Conservation (phyloP, 768 basidiomycete species). For the Hemileccinum impolitum region DNA sequence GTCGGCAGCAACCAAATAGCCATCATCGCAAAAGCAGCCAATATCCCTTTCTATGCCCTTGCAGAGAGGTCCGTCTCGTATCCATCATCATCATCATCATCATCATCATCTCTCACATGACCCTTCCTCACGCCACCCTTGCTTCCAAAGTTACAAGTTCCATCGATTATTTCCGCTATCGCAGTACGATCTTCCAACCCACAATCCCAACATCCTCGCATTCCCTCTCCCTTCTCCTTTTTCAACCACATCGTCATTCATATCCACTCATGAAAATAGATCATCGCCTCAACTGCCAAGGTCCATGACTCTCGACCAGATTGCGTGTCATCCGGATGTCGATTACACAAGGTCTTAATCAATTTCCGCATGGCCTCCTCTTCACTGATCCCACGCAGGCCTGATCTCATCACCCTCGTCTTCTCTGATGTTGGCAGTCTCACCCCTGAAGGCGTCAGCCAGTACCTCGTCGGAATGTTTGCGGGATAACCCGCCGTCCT, state of each 20-base stretch:
- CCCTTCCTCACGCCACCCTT: conserved; percentile 20
- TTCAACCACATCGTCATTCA: conserved; percentile 4
- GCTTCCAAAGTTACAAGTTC: conserved; percentile 81
- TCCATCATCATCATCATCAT: no score
- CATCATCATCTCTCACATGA: no score
- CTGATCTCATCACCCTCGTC: conserved; percentile 90
- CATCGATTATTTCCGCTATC: conserved; percentile 93
- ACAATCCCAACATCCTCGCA: conserved; percentile 71
- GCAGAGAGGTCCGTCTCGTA: conserved; percentile 70
- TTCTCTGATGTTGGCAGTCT: conserved; percentile 93
- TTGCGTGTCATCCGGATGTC: conserved; percentile 79
- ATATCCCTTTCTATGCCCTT: conserved; percentile 95
- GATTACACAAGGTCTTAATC: conserved; percentile 82
- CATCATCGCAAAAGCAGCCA: conserved; percentile 89
- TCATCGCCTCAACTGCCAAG: conserved; percentile 9
- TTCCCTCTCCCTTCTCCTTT: conserved; percentile 46
- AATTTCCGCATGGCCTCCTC: conserved; percentile 8
- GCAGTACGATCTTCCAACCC: conserved; percentile 83
- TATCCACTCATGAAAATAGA: conserved; percentile 3
- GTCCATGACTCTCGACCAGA: conserved; percentile 76
- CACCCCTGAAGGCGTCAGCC: conserved; percentile 90
- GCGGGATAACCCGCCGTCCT: conserved; percentile 47
- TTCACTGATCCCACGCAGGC: conserved; percentile 45
- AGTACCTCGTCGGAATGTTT: conserved; percentile 94
- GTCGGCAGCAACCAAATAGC: conserved; percentile 97